Conservation (phyloP, 2,329 filamentous ascomycete species). For the Colletotrichum sp. region DNA sequence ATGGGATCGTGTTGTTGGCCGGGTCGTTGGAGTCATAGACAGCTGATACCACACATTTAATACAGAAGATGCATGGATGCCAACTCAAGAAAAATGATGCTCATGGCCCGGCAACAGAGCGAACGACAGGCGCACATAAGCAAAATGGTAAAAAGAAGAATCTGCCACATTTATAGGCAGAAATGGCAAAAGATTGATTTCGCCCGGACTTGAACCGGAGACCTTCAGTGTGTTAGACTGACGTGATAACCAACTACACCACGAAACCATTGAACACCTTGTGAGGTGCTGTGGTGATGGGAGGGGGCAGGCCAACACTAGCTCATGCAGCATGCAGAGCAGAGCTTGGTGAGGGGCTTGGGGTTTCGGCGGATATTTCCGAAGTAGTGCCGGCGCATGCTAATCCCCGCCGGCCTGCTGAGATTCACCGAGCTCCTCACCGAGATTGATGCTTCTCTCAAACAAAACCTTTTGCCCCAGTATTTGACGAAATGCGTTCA, state of each 20-base stretch:
- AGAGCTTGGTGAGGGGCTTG: neutral
- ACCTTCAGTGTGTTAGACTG: slow-evolving; percentile 48
- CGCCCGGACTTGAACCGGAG: slow-evolving; percentile 22
- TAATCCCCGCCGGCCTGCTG: no score
- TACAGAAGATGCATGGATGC: no score
- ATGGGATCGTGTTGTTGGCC: slow-evolving; percentile 84
- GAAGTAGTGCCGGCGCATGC: no score
- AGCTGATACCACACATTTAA: neutral
- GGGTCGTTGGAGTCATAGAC: slow-evolving; percentile 62
- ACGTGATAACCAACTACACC: slow-evolving; percentile 53
- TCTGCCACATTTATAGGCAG: neutral
- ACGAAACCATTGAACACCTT: slow-evolving; percentile 20
- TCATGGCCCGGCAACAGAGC: no score
- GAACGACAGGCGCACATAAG: no score
- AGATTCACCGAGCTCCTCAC: slow-evolving; percentile 5
- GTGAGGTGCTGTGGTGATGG: neutral
- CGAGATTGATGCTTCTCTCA: neutral
- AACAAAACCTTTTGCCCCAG: slow-evolving; percentile 1
- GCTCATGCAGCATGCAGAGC: accelerated
- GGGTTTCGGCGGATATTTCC: no score
- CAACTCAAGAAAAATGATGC: no score
- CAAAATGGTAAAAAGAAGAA: neutral
- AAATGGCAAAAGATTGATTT: slow-evolving; percentile 6
- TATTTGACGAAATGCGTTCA: neutral
- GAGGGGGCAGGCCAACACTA: accelerated